Evolutionary conservation across 1,284 basidiomycete genomes (phyloP), one percentile per base, ranked within the genome.

Genomic region (Takashimella koratensis): DNA sequence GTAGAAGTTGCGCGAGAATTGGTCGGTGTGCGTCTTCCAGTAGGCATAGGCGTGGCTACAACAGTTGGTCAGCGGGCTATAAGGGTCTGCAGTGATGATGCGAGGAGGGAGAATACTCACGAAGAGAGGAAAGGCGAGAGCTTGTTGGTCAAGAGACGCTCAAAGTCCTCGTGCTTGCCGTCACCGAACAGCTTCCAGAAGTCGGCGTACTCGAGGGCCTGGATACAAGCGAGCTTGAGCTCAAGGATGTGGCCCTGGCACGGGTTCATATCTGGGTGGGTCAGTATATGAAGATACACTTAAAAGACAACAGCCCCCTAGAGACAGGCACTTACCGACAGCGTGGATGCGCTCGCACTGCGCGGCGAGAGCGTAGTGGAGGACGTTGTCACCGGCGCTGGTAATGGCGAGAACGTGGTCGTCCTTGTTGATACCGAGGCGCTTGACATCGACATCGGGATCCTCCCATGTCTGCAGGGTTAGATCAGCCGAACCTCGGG

Each of bases 321-420:
- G n/a, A n/a, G n/a, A n/a, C n/a, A n/a, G 69, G 87, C n/a, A n/a
- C n/a, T n/a, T n/a, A n/a, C n/a, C 87, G 44, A 89, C 86, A 46
- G 86, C 87, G 60, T 89, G 86, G 41, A 89, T 85, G 76, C 79
- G 74, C 51, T 79, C 77, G 6, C 86, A 86, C 48, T 80, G 74
- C 4, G 83, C 85, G 1, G 80, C 80, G 46, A 87, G 83, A 4
- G 87, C 87, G 63, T 90, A 90, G 73, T 90, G 88, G 41, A 90
- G 77, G 2, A 86, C 86, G 66, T 90, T 90, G 73, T 89, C 88
- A 0, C 88, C 88, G 0, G 87, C 88, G 50, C 83, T 86, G 2
- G 88, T 89, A 65, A 90, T 88, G 21, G 85, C 84, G 2, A 90
- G 79, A 60, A 90, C 81, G 12, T 84, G 82, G 73, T 90, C 87